Base-by-base conservation (phyloP, 306 rosid genomes). In the Sechiopsis laciniata region DNA sequence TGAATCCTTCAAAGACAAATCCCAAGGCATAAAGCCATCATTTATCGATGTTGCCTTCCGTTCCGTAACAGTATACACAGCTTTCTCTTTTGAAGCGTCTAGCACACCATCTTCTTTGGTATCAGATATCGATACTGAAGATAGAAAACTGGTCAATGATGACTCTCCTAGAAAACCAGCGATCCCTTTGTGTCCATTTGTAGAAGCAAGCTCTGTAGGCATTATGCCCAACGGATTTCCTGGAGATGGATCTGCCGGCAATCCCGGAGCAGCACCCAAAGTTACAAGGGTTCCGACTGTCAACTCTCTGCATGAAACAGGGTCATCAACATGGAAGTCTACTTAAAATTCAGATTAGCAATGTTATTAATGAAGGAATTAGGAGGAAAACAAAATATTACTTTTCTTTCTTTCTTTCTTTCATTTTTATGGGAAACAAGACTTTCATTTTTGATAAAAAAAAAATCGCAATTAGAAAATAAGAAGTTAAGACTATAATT, bases 131-230 rank as follows among this genome's bases (percentile, higher is more conserved):
- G 80, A 74, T 66, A 91, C 87, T 67, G 85, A 78, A 16, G 56
- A 61, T 14, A 91, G 86, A 61, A 79, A 82, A 66, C 78, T 76
- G 53, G 90, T 87, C 86, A 91, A 77, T 37, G 83, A 78, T 64
- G 85, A 78, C 82, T 91, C 97, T 0, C 90, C 97, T 52, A 91
- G 87, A 75, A 89, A 89, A 73, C 97, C 97, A 62, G 97, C 79
- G 52, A 91, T 85, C 72, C 97, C 97, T 80, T 91, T 91, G 80
- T 91, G 91, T 46, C 91, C 88, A 3, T 80, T 87, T 26, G 15
- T 74, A 80, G 91, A 89, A 53, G 97, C 97, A 56, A 91, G 88
- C 69, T 91, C 97, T n/a, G 96, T 86, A 17, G 97, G 87, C 79
- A 87, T 60, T 85, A 75, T 82, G 32, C 94, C 90, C 29, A 50